Percentiles rank a stretch among this genome's conserved stretches.
Evolutionary conservation across 768 basidiomycete genomes (phyloP).

Genomic region (Serendipita sp.): DNA sequence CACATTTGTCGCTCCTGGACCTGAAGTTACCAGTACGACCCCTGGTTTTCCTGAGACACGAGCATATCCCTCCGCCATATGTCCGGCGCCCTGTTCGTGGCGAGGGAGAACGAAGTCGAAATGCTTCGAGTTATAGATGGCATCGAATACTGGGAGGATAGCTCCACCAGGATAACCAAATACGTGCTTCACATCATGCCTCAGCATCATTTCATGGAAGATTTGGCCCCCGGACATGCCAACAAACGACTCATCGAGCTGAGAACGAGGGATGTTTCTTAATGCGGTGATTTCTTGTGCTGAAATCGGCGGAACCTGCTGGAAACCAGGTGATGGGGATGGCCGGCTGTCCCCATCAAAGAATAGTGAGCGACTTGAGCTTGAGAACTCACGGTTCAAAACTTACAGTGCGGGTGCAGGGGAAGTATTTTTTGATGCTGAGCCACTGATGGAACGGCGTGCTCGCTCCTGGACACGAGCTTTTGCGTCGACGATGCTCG

Average conservation of each 20-base stretch:
- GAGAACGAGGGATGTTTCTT: not conserved
- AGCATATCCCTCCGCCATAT: slow-evolving; percentile 98
- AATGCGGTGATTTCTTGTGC: slow-evolving; percentile 30
- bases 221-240: slow-evolving; percentile 93
- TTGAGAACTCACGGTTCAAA: not conserved
- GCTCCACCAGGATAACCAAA: slow-evolving; percentile 98
- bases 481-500: slow-evolving; percentile 58
- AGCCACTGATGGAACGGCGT: slow-evolving; percentile 48
- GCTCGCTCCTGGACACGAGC: slow-evolving; percentile 64
- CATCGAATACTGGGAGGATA: slow-evolving; percentile 98
- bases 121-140: slow-evolving; percentile 89
- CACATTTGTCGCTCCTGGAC: slow-evolving; percentile 95
- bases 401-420: slow-evolving; percentile 47
- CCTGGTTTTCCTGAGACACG: slow-evolving; percentile 95
- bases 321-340: slow-evolving; percentile 36
- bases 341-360: slow-evolving; percentile 34
- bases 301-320: slow-evolving; percentile 11
- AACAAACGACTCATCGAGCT: slow-evolving; percentile 62
- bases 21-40: slow-evolving; percentile 94
- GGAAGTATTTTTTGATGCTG: slow-evolving; percentile 41
- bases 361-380: not conserved
- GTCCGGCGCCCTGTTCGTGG: slow-evolving; percentile 95
- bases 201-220: slow-evolving; percentile 99
- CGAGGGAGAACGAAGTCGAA: slow-evolving; percentile 92
- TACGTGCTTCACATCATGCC: slow-evolving; percentile 88